Base-by-base conservation (phyloP, 306 rosid species). In the Malus sieversii region DNA sequence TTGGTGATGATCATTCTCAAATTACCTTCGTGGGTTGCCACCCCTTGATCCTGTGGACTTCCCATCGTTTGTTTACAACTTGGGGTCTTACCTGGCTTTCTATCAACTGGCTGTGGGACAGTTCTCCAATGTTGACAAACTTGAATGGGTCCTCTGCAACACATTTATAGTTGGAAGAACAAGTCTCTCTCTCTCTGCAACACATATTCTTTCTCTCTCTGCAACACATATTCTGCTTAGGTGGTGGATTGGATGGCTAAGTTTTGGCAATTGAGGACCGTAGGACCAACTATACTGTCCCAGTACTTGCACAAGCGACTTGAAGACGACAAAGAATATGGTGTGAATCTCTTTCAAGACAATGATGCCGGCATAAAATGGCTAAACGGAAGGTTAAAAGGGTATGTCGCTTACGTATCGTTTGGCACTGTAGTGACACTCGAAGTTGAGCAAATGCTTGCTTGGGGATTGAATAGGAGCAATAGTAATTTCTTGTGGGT, bases 161-260 rank as follows among this genome's bases (percentile, higher is more conserved):
- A 81, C 96, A 45, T 78, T 88, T 77, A 84, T 72, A 76, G 84
- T 85, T 92, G 7, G 97, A 92, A 75, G 76, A 79, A 20, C 73
- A 86, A 87, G 91, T 88, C 15, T 20, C 38, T 40, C 22, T 18
- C 3, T 52, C 32, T 30, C 38, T 25, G 25, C 25, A 25, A 25
- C 25, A 25, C 25, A 25, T 25, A 25, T 25, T 40, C 22, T 18
- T 3, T 53, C 29, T 27, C 29, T 27, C 29, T 27, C 29, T n/a
- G 6, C 25, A 23, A 55, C 20, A 6, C 3, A 1, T 32, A n/a
- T 12, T 18, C 38, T 46, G 14, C 51, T 4, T 52, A 83, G 82
- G 84, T 35, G 55, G 74, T 42, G 9, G n/a, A 45, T 13, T 84
- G 79, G 75, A 63, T 84, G 80, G 25, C 58, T 53, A 70, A 76